These are phyloP conservation scores for Aphanomyces astaci DNA, from an alignment of 352 stramenopile genomes.

Conservation along the genomic window DNA sequence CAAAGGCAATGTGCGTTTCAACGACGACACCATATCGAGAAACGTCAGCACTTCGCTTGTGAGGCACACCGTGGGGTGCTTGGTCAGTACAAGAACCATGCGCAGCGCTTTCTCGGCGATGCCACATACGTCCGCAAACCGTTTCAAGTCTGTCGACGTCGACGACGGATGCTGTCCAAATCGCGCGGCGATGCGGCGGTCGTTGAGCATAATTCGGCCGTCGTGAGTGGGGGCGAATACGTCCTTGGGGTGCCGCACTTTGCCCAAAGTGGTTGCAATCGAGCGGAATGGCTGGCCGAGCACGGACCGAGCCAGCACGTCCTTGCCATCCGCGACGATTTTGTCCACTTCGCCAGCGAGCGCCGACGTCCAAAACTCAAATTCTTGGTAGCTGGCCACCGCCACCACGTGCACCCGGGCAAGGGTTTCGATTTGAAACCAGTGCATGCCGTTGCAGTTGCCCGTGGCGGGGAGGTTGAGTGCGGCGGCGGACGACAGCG, in stretches of 20 bases:
- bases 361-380: constrained; percentile 29
- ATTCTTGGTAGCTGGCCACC: constrained; percentile 33
- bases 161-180: not conserved
- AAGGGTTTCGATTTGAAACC: constrained; percentile 38
- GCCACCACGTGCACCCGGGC: constrained; percentile 43
- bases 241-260: not conserved
- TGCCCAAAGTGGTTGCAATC: not conserved
- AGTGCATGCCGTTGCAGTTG: constrained; percentile 31
- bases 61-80: constrained; percentile 22
- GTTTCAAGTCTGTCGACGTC: not conserved
- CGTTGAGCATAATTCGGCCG: constrained; percentile 33
- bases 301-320: not conserved
- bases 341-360: constrained; percentile 26
- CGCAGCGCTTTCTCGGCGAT: constrained; percentile 12
- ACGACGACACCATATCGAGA: constrained; percentile 28
- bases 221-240: not conserved
- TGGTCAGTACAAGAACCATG: constrained; percentile 4
- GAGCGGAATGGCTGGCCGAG: not conserved
- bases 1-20: constrained; percentile 32
- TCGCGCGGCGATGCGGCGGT: constrained; percentile 24
- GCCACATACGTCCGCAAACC: not conserved
- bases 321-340: not conserved
- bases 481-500: constrained; percentile 8
- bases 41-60: constrained; percentile 36
- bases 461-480: not conserved